Evolutionary conservation across 768 basidiomycete species (phyloP), one percentile per base, ranked within the genome.

Genomic region (Fistulinella prunicolor): DNA sequence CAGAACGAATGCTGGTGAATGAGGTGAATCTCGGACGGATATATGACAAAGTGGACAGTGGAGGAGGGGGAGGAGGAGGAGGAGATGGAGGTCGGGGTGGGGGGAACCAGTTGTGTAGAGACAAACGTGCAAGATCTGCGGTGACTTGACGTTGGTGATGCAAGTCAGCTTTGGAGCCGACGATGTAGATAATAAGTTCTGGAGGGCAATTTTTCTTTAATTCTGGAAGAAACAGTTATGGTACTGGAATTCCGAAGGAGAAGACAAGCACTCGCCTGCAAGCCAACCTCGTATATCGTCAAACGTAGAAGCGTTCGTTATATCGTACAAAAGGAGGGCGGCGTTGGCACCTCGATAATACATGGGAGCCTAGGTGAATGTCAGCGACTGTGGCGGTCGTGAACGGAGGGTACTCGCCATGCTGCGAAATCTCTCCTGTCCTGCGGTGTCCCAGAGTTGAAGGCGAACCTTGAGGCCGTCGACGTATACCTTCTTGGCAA

Each of bases 341-440:
- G 93, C 94, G 65, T 94, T 89, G 61, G 94, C 90, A 65, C 92
- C 92, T 71, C 92, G 84, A 78, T 94, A 94, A 74, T 94, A 95
- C 86, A 95, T 93, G 57, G 90, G 91, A 59, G 93, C 93, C 91
- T 91, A 59, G 41, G 38, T 38, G 38, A 28, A 38, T 38, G 48
- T 60, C 46, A 55, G 58, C 38, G 45, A 51, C 41, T 48, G 45
- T 16, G 56, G 54, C 44, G 44, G 57, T 42, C 50, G 20, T 21
- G 26, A 39, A 21, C n/a, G 16, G 40, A 13, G 19, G 38, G 42
- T 19, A 70, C 81, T 36, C 51, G 89, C 89, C 88, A 94, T 90
- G 63, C 86, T 88, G 53, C 92, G 79, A 67, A 94, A 94, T 52
- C 92, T 75, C 74, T 94, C 92, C 76, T 94, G 92, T 24, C 92